phyloP scores from a whole-genome alignment of 441 rosid genomes.

The Rhodomyrtus psidioides region DNA sequence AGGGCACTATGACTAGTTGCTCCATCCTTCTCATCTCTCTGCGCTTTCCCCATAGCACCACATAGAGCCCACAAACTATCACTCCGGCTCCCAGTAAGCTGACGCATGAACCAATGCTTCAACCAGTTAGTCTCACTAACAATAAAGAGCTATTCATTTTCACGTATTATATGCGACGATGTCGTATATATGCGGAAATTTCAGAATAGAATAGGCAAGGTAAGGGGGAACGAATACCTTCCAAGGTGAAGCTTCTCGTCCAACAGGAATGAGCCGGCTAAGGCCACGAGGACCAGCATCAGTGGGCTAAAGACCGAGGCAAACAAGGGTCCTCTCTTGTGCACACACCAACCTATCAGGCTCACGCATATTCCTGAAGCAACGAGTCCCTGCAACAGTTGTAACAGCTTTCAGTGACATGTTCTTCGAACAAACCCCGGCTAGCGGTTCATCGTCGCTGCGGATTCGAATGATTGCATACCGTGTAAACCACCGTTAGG shows the following conservation, averaged over 20 bases:
- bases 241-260: constrained; percentile 13
- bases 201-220: background rate
- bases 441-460: background rate
- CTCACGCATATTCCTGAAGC: constrained; percentile 21
- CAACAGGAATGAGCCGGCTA: background rate
- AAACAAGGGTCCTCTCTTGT: constrained; percentile 1
- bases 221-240: background rate
- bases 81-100: constrained; percentile 6
- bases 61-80: constrained; percentile 4
- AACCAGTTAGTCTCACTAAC: background rate
- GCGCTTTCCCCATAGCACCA: constrained; percentile 10
- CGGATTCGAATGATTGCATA: background rate
- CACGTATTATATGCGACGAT: background rate
- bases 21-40: background rate
- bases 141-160: background rate
- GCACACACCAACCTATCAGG: constrained; percentile 13
- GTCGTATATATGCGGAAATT: background rate
- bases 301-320: constrained; percentile 4
- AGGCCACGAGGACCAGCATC: background rate
- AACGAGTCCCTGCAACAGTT: constrained; percentile 13
- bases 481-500: constrained; percentile 7
- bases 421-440: background rate
- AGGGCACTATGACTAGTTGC: background rate
- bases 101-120: background rate
- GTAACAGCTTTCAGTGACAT: background rate